phyloP scores from a whole-genome alignment of 1,284 basidiomycete genomes.

The Sanguinoderma infundibulare region DNA sequence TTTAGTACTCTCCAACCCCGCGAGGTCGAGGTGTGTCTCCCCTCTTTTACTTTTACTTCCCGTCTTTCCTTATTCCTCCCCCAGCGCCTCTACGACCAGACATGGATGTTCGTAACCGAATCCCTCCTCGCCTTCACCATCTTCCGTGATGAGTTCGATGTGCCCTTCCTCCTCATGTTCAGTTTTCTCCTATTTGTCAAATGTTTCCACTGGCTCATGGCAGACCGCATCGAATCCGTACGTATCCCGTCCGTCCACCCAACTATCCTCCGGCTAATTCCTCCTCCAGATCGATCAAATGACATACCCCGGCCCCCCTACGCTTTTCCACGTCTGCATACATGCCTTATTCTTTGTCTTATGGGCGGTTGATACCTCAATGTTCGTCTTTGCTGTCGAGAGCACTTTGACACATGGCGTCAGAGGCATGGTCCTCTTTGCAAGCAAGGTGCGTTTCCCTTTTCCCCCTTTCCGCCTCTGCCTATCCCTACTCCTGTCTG shows the following conservation, averaged over 20 bases:
- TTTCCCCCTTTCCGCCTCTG: not conserved
- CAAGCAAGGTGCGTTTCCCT: constrained; percentile 76
- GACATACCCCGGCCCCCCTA: constrained; percentile 82
- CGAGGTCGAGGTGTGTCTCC: constrained; percentile 86
- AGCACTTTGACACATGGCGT: constrained; percentile 81
- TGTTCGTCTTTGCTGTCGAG: constrained; percentile 81
- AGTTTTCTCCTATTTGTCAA: constrained; percentile 94
- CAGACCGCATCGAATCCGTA: constrained; percentile 95
- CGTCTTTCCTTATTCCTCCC: constrained; percentile 1
- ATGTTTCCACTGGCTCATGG: constrained; percentile 96
- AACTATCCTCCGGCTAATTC: not conserved
- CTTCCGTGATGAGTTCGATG: constrained; percentile 93
- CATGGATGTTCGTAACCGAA: constrained; percentile 98
- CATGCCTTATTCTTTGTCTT: constrained; percentile 70
- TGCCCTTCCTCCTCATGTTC: constrained; percentile 91
- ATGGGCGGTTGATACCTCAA: constrained; percentile 70
- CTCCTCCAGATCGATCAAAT: constrained; percentile 90
- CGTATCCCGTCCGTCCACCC: constrained; percentile 33
- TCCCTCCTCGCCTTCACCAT: constrained; percentile 95
- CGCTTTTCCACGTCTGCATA: constrained; percentile 87
- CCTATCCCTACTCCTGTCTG: too few relatives aligned
- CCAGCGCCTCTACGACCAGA: constrained; percentile 91
- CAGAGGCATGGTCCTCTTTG: constrained; percentile 92
- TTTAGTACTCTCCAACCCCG: constrained; percentile 88
- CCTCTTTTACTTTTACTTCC: constrained; percentile 27